These are phyloP conservation scores for Porphyrellus cyaneotinctus DNA, from an alignment of 768 basidiomycete species.

Conservation along the genomic window DNA sequence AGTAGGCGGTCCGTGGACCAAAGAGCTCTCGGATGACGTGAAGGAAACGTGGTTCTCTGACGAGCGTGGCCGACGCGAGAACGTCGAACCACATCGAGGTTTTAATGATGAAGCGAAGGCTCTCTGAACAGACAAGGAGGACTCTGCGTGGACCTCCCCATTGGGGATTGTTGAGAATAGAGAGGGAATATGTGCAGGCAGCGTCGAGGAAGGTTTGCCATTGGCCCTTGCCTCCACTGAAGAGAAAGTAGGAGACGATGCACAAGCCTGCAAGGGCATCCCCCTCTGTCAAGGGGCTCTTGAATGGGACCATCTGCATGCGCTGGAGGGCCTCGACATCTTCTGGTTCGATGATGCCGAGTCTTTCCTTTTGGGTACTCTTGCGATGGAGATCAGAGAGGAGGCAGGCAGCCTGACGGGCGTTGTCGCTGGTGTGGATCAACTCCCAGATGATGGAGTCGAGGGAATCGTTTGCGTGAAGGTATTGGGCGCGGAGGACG, in stretches of 20 bases:
- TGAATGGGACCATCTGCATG: constrained; percentile 20
- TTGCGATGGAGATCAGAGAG: constrained; percentile 57
- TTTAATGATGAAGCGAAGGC: constrained; percentile 70
- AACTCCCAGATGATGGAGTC: constrained; percentile 47
- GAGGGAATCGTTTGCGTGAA: constrained; percentile 53
- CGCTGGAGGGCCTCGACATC: constrained; percentile 25
- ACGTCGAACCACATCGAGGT: constrained; percentile 88
- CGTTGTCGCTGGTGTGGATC: constrained; percentile 42
- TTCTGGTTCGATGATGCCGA: constrained; percentile 17
- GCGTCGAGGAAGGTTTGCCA: constrained; percentile 68
- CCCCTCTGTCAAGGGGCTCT: constrained; percentile 42
- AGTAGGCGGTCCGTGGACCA: constrained; percentile 17
- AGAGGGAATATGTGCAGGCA: constrained; percentile 52
- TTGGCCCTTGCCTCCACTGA: constrained; percentile 66
- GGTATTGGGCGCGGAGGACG: constrained; percentile 66
- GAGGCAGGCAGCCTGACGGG: constrained; percentile 57
- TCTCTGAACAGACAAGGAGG: constrained; percentile 44
- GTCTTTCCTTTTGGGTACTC: constrained; percentile 25
- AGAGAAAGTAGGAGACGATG: constrained; percentile 71
- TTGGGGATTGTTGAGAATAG: constrained; percentile 38
- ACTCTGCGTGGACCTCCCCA: constrained; percentile 42
- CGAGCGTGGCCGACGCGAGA: constrained; percentile 70
- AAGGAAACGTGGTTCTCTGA: constrained; percentile 54
- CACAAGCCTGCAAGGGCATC: constrained; percentile 79
- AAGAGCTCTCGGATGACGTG: constrained; percentile 55